phyloP scores from a whole-genome alignment of 768 basidiomycete species.

The Panus rudis region DNA sequence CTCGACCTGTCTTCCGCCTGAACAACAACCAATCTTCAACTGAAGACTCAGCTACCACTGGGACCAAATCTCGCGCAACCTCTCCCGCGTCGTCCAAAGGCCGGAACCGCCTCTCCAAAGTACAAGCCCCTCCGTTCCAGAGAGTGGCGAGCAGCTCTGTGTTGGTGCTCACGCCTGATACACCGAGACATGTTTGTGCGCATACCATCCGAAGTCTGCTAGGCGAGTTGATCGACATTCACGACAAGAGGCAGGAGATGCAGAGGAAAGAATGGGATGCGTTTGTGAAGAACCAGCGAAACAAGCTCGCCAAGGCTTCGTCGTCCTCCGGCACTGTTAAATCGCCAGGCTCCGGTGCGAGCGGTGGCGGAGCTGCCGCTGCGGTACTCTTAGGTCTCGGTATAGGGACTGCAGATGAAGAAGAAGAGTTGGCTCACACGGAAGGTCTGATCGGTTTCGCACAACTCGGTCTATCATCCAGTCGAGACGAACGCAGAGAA shows the following conservation, averaged over 20 bases:
- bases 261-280: constrained; percentile 82
- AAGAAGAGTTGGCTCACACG: constrained; percentile 72
- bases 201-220: constrained; percentile 71
- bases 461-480: constrained; percentile 73
- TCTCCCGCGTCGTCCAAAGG: constrained; percentile 48
- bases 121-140: constrained; percentile 19
- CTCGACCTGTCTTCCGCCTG: too few species aligned
- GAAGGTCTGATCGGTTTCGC: constrained; percentile 89
- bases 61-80: constrained; percentile 21
- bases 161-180: constrained; percentile 51
- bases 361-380: constrained; percentile 44
- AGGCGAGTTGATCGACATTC: constrained; percentile 69
- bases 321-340: constrained; percentile 9
- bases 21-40: constrained; percentile 10
- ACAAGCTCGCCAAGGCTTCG: constrained; percentile 29
- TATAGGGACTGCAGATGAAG: constrained; percentile 52
- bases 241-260: constrained; percentile 67
- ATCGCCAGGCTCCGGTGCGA: constrained; percentile 6
- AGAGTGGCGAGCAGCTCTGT: constrained; percentile 41
- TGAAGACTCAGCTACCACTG: constrained; percentile 14
- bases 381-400: too few species aligned
- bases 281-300: constrained; percentile 72
- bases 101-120: constrained; percentile 38
- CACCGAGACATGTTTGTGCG: constrained; percentile 69
- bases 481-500: constrained; percentile 64